Percentiles rank a stretch among this genome's conserved stretches.
Conservation (phyloP, 108 stramenopile species). For the Nitzschia inconspicua region DNA sequence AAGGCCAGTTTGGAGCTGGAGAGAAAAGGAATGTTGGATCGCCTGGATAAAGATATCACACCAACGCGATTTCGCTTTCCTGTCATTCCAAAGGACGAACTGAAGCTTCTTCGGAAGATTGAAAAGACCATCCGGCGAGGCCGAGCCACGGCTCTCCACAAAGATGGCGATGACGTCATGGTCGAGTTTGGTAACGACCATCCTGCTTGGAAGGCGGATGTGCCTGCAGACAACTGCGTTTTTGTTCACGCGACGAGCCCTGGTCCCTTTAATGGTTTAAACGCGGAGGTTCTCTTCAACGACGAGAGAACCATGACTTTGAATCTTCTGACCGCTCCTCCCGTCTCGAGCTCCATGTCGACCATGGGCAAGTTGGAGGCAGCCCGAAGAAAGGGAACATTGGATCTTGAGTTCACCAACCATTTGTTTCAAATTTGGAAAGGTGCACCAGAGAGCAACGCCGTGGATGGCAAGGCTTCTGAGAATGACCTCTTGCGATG, state of each 20-base stretch:
- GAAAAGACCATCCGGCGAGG: constrained; percentile 17
- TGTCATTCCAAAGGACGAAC: constrained; percentile 17
- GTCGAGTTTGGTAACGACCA: background rate
- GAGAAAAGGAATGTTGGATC: constrained; percentile 8
- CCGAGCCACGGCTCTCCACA: constrained; percentile 9
- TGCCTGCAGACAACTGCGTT: background rate
- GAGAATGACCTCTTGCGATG: background rate
- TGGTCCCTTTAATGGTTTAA: constrained; percentile 22
- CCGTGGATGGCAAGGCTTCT: constrained; percentile 5
- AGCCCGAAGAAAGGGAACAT: constrained; percentile 4
- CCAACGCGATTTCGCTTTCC: constrained; percentile 20
- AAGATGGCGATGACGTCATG: background rate
- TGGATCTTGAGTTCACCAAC: constrained; percentile 18
- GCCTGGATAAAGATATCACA: constrained; percentile 9
- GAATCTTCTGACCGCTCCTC: constrained; percentile 16
- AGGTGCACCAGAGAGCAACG: background rate
- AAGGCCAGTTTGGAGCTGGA: constrained; percentile 14
- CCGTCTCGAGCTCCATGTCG: constrained; percentile 25
- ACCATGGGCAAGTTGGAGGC: constrained; percentile 14
- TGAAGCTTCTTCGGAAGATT: constrained; percentile 9
- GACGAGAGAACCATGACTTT: constrained; percentile 12
- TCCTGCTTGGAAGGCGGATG: background rate
- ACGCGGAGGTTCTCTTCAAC: constrained; percentile 9
- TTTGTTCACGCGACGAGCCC: constrained; percentile 38
- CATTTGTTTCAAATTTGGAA: constrained; percentile 1